These are phyloP conservation scores for Umbelopsis sp. DNA, from an alignment of 192 early-diverging fungal genomes.

Conservation along the genomic window DNA sequence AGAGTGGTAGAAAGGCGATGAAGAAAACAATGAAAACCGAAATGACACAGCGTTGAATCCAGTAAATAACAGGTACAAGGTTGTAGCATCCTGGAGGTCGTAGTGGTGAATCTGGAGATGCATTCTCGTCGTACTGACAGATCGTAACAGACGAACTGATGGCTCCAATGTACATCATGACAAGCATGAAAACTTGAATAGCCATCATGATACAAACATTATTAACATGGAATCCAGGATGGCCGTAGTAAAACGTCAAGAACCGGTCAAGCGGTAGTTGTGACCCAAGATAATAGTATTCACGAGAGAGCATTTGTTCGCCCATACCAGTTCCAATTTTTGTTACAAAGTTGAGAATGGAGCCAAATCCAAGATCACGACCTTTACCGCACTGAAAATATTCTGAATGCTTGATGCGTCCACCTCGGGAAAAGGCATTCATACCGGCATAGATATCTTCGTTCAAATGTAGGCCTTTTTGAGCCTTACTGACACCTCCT, in stretches of 20 bases:
- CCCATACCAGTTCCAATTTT: slow-evolving; percentile 96
- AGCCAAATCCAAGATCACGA: slow-evolving; percentile 88
- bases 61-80: slow-evolving; percentile 69
- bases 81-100: slow-evolving; percentile 64
- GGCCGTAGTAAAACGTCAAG: slow-evolving; percentile 88
- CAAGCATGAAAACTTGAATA: slow-evolving; percentile 80
- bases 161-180: slow-evolving; percentile 74
- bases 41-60: slow-evolving; percentile 80
- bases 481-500: slow-evolving; percentile 87
- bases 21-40: slow-evolving; percentile 81
- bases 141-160: slow-evolving; percentile 60
- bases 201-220: slow-evolving; percentile 88
- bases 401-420: slow-evolving; percentile 87
- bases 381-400: slow-evolving; percentile 94
- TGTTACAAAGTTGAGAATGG: slow-evolving; percentile 85
- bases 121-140: slow-evolving; percentile 60
- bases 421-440: slow-evolving; percentile 84
- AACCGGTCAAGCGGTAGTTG: slow-evolving; percentile 84
- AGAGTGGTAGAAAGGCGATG: slow-evolving; percentile 80
- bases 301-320: slow-evolving; percentile 90
- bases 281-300: slow-evolving; percentile 88
- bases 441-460: slow-evolving; percentile 95
- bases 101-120: slow-evolving; percentile 38
- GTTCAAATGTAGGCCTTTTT: slow-evolving; percentile 89
- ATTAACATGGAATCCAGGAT: slow-evolving; percentile 91